phyloP scores from a whole-genome alignment of 345 rosid genomes.

The Cardamine resedifolia region DNA sequence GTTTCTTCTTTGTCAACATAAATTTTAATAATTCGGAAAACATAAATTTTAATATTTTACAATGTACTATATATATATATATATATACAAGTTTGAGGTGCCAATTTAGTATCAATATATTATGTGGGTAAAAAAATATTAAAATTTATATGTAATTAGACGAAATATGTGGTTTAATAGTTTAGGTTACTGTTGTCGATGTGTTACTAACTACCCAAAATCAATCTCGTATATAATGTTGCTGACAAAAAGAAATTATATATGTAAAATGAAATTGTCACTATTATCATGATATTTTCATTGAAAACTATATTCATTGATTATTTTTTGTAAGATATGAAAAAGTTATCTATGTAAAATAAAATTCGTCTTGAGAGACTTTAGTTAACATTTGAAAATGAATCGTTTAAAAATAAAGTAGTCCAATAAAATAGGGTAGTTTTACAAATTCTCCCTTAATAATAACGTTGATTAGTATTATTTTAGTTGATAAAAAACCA shows the following conservation, averaged over 20 bases:
- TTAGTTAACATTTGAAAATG: not conserved
- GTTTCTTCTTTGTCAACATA: constrained; percentile 40
- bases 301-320: not conserved
- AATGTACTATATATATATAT: not conserved
- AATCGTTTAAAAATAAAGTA: not conserved
- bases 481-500: not conserved
- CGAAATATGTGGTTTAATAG: not conserved
- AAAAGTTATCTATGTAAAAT: too few relatives aligned
- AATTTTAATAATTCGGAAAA: too few relatives aligned
- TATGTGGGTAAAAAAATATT: not conserved
- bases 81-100: not conserved
- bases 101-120: not conserved
- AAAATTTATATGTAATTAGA: not conserved
- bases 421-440: not conserved
- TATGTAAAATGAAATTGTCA: not conserved
- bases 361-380: not conserved
- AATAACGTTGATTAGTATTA: not conserved
- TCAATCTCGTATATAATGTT: not conserved
- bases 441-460: not conserved
- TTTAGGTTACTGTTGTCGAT: not conserved
- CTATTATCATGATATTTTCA: not conserved
- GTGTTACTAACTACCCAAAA: not conserved
- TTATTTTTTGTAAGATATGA: not conserved
- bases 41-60: too few relatives aligned
- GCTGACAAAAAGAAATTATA: not conserved